Evolutionary conservation across 1,284 basidiomycete genomes (phyloP), one percentile per base, ranked within the genome.

Genomic region (Malassezia psittaci): DNA sequence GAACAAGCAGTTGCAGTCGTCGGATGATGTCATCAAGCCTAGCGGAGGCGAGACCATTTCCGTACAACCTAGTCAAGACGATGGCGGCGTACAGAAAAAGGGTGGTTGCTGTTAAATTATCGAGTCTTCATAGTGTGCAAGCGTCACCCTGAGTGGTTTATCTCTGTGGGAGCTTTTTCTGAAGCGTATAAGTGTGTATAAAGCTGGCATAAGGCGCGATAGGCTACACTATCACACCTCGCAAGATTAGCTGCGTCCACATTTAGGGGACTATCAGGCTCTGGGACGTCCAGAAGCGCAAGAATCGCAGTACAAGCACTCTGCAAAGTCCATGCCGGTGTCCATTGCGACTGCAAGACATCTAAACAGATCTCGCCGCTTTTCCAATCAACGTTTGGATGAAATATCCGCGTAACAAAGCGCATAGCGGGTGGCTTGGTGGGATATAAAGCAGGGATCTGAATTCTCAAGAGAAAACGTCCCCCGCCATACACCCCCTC

Each of bases 361-460:
- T 76, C 74, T 1, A 76, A 55, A 37, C 74, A 76, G 49, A 76
- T 74, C 45, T 75, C 74, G 24, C 74, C 74, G 3, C 62, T 66
- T 59, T 59, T 66, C 64, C 64, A 72, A 13, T 59, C 32, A 2
- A 74, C 64, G 39, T 74, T 74, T 1, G 72, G 72, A 42, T 74
- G 72, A 43, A 68, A 74, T 40, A 74, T 66, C n/a, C 53, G 46
- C 0, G 69, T 72, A 11, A 38, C 39, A 44, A 74, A 74, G 21
- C 52, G 57, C 48, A 74, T 68, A 9, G 29, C 32, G 4, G 72
- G 72, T n/a, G 72, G 70, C 45, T 68, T 68, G n/a, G 63, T 67
- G 0, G 72, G 72, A 51, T 74, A 74, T 1, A 51, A 46, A 0
- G 59, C 37, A 0, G 72, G 70, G 6, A 74, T 53, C 8, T 32